Percentiles rank a stretch among this genome's conserved stretches.
These are phyloP conservation scores for Beauveria scarabaeidicola DNA, from an alignment of 2,329 filamentous ascomycete genomes.

Conservation along the genomic window DNA sequence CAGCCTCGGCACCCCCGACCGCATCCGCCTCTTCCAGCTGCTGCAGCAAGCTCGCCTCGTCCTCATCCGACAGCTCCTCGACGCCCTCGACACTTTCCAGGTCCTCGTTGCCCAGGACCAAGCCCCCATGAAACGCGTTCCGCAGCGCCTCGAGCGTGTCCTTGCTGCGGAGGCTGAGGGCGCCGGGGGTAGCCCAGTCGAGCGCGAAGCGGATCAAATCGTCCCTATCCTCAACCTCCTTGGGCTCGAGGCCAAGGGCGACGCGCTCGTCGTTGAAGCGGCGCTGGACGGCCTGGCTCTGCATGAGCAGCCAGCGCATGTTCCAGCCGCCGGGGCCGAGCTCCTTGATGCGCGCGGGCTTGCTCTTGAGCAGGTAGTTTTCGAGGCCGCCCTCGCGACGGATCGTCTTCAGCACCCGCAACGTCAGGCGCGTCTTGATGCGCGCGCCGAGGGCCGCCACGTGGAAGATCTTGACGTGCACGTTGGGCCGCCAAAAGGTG, in stretches of 20 bases:
- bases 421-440: constrained; percentile 60
- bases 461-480: constrained; percentile 60
- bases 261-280: constrained; percentile 58
- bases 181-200: constrained; percentile 33
- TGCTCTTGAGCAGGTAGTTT: constrained; percentile 79
- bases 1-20: constrained; percentile 17
- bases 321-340: constrained; percentile 86
- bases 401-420: constrained; percentile 63
- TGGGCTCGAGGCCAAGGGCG: constrained; percentile 50
- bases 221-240: constrained; percentile 27
- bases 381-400: constrained; percentile 84
- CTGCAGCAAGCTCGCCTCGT: constrained; percentile 23
- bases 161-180: constrained; percentile 26
- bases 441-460: constrained; percentile 51
- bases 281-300: constrained; percentile 57
- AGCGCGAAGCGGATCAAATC: constrained; percentile 32
- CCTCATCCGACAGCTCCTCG: constrained; percentile 33
- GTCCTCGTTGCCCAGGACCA: constrained; percentile 27
- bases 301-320: constrained; percentile 82
- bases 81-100: constrained; percentile 20
- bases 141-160: constrained; percentile 31
- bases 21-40: constrained; percentile 24
- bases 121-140: constrained; percentile 31
- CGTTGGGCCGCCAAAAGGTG: constrained; percentile 63
- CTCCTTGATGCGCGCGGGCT: constrained; percentile 69